These are phyloP conservation scores for Fimicolochytrium jonesii DNA, from an alignment of 192 early-diverging fungal species.

Conservation along the genomic window DNA sequence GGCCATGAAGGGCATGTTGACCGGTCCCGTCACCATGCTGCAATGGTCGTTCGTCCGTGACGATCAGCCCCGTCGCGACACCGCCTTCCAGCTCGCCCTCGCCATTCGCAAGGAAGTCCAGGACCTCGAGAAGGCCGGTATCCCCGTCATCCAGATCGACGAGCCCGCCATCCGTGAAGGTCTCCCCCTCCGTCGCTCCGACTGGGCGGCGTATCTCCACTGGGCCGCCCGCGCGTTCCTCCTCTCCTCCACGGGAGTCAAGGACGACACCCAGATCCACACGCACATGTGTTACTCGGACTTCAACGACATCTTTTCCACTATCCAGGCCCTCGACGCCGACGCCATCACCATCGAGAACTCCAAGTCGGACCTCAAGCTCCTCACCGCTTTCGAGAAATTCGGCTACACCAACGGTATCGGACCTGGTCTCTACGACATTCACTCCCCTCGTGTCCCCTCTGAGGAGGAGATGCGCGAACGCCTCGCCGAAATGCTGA, in stretches of 20 bases:
- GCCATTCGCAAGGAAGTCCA: conserved; percentile 95
- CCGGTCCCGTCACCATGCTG: conserved; percentile 95
- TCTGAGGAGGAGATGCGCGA: conserved; percentile 82
- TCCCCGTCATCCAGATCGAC: conserved; percentile 94
- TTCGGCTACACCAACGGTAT: conserved; percentile 85
- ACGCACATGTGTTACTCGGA: conserved; percentile 98
- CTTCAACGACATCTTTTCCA: conserved; percentile 97
- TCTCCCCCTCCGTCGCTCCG: conserved; percentile 80
- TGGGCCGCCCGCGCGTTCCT: conserved; percentile 96
- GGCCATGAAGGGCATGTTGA: conserved; percentile 99
- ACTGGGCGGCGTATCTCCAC: conserved; percentile 86
- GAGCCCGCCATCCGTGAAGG: conserved; percentile 99
- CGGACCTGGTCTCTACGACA: conserved; percentile 97
- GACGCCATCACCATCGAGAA: conserved; percentile 98
- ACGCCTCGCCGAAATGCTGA: conserved; percentile 76
- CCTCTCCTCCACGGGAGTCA: conserved; percentile 81
- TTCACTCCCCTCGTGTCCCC: conserved; percentile 97
- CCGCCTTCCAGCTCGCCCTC: conserved; percentile 86
- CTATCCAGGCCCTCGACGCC: conserved; percentile 86
- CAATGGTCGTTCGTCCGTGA: conserved; percentile 99
- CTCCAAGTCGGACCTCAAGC: conserved; percentile 95
- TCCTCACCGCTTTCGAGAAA: conserved; percentile 79
- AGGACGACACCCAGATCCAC: conserved; percentile 91
- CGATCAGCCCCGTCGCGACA: conserved; percentile 81
- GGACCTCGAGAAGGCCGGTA: conserved; percentile 89